Conservation (phyloP, 2,329 filamentous ascomycete species). For the Sporothrix dimorphospora region DNA sequence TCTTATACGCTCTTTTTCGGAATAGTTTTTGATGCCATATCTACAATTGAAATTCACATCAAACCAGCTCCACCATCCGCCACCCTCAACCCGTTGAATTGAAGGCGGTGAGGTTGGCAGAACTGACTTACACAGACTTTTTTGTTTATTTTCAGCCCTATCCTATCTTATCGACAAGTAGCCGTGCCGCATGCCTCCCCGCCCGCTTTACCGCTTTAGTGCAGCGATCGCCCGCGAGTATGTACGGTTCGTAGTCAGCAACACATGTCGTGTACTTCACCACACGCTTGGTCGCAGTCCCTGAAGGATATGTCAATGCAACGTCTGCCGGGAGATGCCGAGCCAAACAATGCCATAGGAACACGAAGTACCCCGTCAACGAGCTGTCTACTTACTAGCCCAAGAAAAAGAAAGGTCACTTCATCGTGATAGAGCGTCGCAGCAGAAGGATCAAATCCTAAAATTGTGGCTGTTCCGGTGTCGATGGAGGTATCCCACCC, state of each 20-base stretch:
- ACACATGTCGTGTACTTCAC: not conserved
- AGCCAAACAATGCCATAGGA: not conserved
- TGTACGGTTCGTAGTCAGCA: slow-evolving; percentile 10
- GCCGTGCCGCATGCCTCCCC: slow-evolving; percentile 18
- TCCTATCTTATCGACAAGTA: slow-evolving; percentile 21
- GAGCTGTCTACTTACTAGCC: not conserved
- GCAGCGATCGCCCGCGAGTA: not conserved
- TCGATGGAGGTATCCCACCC: not conserved
- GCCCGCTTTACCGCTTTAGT: slow-evolving; percentile 23
- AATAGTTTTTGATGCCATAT: not conserved
- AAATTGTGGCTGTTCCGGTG: not conserved
- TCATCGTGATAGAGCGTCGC: too few relatives aligned
- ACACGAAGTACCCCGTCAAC: not conserved
- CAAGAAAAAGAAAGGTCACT: not conserved
- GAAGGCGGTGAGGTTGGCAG: slow-evolving; percentile 27
- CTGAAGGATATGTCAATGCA: not conserved
- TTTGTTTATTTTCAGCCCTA: slow-evolving; percentile 13
- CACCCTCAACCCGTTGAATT: not conserved
- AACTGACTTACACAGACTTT: slow-evolving; percentile 21
- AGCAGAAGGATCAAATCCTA: not conserved
- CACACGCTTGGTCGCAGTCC: not conserved
- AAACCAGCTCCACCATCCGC: not conserved
- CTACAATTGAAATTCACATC: not conserved
- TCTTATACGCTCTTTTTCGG: too few relatives aligned
- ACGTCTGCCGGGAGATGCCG: not conserved